phyloP scores from a whole-genome alignment of 306 rosid species.

The Cotoneaster glaucophyllus region DNA sequence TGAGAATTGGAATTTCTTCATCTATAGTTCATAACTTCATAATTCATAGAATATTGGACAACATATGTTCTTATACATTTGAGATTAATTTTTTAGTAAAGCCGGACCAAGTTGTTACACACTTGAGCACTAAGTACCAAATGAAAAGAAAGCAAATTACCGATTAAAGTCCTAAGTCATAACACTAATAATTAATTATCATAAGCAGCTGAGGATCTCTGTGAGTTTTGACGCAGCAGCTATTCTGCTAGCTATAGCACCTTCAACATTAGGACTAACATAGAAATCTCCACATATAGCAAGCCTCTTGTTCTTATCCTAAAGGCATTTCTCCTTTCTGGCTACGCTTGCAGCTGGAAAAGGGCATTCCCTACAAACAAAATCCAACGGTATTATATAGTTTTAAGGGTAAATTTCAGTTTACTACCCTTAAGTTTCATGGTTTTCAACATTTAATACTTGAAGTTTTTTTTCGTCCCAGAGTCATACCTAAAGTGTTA shows the following conservation, averaged over 20 bases:
- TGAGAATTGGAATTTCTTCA: neutral
- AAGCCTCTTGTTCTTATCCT: constrained; percentile 67
- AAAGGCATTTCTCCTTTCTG: constrained; percentile 64
- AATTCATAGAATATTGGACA: neutral
- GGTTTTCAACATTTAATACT: too few species aligned
- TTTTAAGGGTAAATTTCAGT: too few species aligned
- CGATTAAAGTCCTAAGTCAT: neutral
- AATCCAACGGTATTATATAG: neutral
- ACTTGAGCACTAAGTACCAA: neutral
- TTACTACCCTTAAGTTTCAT: too few species aligned
- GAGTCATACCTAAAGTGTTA: too few species aligned
- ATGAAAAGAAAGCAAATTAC: constrained; percentile 1
- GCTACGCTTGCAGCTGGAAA: constrained; percentile 78
- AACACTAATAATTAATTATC: constrained; percentile 9
- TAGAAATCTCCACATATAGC: constrained; percentile 90
- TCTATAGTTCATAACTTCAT: neutral
- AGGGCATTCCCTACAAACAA: constrained; percentile 72
- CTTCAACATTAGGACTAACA: constrained; percentile 81
- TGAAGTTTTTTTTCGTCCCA: too few species aligned
- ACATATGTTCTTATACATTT: constrained; percentile 1
- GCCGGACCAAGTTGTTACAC: neutral
- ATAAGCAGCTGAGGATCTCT: constrained; percentile 40
- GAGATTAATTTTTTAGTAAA: neutral
- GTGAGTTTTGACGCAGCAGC: constrained; percentile 72
- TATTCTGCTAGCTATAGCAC: constrained; percentile 74